Percentiles rank a stretch among this genome's conserved stretches.
Evolutionary conservation across 805 yeast species (phyloP).

Genomic region (Lachancea dasiensis): DNA sequence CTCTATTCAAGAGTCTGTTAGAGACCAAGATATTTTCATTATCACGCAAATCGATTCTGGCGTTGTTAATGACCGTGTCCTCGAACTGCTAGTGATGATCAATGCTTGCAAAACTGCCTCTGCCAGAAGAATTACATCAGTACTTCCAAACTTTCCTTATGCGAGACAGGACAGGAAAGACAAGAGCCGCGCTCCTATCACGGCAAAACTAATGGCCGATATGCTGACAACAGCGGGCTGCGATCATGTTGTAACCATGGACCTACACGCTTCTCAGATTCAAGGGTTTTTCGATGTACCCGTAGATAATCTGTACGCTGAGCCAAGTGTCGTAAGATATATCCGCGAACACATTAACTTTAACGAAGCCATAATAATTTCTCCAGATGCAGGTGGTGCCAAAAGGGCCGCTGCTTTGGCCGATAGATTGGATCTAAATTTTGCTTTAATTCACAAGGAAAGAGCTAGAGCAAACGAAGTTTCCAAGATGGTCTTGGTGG

Average conservation of each 20-base stretch:
- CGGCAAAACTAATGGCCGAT: conserved; percentile 91
- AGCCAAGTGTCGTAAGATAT: conserved; percentile 81
- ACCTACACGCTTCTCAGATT: conserved; percentile 93
- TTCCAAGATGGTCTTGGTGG: conserved; percentile 90
- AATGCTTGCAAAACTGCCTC: conserved; percentile 96
- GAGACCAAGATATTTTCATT: conserved; percentile 86
- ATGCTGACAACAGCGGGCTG: conserved; percentile 91
- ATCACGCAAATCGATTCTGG: conserved; percentile 84
- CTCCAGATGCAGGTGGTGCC: conserved; percentile 99
- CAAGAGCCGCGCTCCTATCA: conserved; percentile 91
- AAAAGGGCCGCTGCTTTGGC: conserved; percentile 94
- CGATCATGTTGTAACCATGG: conserved; percentile 94
- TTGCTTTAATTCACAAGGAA: conserved; percentile 95
- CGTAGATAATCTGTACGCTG: conserved; percentile 92
- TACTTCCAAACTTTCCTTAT: conserved; percentile 91
- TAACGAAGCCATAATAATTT: conserved; percentile 67
- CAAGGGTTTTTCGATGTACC: conserved; percentile 96
- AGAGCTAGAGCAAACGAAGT: conserved; percentile 94
- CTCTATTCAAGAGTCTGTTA: conserved; percentile 76
- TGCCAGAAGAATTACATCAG: conserved; percentile 89
- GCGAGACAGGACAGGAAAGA: conserved; percentile 98
- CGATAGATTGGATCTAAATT: conserved; percentile 83
- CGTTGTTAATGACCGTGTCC: conserved; percentile 73
- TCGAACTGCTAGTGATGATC: conserved; percentile 84
- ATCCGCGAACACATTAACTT: conserved; percentile 59